These are phyloP conservation scores for Aethionema arabicum DNA, from an alignment of 345 rosid species.

Conservation along the genomic window DNA sequence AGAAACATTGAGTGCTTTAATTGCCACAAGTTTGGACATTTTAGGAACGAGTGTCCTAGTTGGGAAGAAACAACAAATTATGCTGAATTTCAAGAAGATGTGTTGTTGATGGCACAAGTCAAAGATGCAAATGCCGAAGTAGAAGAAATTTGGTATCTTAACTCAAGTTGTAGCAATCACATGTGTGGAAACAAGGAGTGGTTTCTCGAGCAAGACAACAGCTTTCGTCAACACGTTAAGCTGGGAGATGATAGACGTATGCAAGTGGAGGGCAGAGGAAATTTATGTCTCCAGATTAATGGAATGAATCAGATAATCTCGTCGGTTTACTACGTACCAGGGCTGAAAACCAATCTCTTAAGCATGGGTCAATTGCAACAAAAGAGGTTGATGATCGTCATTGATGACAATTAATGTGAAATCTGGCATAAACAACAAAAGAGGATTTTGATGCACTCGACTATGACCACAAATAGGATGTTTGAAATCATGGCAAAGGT, in stretches of 20 bases:
- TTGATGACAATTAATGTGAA: neutral
- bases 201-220: neutral
- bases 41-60: neutral
- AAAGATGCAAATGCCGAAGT: neutral
- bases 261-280: neutral
- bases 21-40: neutral
- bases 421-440: neutral
- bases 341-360: neutral
- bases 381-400: neutral
- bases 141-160: neutral
- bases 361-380: neutral
- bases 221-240: neutral
- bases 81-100: neutral
- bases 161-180: no score
- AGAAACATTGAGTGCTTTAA: neutral
- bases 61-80: neutral
- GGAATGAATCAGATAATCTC: neutral
- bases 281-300: neutral
- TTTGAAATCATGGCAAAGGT: neutral
- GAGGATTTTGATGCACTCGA: neutral
- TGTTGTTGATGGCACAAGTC: neutral
- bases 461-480: neutral
- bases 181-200: no score
- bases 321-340: slow-evolving; percentile 1
- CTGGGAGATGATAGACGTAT: neutral